Evolutionary conservation across 306 rosid genomes (phyloP).

Genomic region (Sphenostylis stenocarpa): DNA sequence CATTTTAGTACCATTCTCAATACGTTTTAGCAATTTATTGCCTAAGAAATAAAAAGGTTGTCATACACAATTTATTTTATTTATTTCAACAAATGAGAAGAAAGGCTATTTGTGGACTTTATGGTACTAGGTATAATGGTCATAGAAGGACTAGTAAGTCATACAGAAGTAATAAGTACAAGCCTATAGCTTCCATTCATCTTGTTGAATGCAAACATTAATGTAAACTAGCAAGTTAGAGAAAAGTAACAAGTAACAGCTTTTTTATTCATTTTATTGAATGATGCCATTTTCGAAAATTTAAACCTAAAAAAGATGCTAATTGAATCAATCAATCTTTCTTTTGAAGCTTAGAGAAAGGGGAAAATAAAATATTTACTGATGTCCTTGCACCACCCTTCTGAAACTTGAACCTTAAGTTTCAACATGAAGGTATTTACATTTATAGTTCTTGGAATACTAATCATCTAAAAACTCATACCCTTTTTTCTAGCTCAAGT

Average conservation of each 20-base stretch:
- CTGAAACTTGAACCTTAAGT: neutral
- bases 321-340: neutral
- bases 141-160: neutral
- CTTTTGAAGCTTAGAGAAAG: neutral
- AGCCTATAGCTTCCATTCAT: neutral
- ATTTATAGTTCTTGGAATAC: neutral
- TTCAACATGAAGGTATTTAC: neutral
- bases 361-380: neutral
- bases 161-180: neutral
- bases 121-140: neutral
- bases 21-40: conserved; percentile 6
- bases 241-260: neutral
- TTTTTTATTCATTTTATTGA: neutral
- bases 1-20: neutral
- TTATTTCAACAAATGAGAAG: neutral
- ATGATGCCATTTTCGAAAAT: neutral
- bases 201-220: neutral
- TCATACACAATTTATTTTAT: neutral
- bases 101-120: neutral
- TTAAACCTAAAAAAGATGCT: neutral
- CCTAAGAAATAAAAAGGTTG: neutral
- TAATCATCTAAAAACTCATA: conserved; percentile 5
- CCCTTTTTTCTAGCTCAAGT: conserved; percentile 7
- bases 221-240: neutral
- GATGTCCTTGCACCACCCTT: neutral